A percentile compares a stretch with the other conserved stretches of the same genome.
Evolutionary conservation across 352 stramenopile genomes (phyloP).

Genomic region (Peronosclerospora sorghi): DNA sequence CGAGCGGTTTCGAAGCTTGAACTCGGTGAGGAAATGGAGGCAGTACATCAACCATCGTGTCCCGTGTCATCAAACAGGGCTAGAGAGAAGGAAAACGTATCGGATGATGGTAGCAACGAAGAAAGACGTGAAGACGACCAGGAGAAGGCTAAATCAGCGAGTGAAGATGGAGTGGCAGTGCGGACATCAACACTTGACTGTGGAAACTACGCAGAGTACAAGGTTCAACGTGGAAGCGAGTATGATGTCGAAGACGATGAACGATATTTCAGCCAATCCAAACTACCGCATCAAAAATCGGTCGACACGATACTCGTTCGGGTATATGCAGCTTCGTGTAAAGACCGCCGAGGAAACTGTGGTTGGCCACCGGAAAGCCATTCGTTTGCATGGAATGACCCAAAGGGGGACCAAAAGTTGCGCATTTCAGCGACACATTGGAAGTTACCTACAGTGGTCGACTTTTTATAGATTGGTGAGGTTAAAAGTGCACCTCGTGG

Average conservation of each 20-base stretch:
- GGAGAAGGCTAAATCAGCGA: too few relatives aligned
- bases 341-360: conserved; percentile 56
- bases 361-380: conserved; percentile 53
- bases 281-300: conserved; percentile 82
- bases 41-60: too few relatives aligned
- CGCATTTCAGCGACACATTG: conserved; percentile 48
- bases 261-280: conserved; percentile 52
- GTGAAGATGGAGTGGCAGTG: too few relatives aligned
- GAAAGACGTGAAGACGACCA: too few relatives aligned
- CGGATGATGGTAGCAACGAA: conserved; percentile 33
- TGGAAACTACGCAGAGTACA: too few relatives aligned
- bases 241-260: conserved; percentile 59
- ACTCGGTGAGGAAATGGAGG: too few relatives aligned
- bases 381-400: conserved; percentile 76
- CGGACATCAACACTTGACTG: too few relatives aligned
- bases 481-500: conserved; percentile 40
- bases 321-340: conserved; percentile 56
- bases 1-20: too few relatives aligned
- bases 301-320: conserved; percentile 54
- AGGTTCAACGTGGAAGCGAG: conserved; percentile 59
- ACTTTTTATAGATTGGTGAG: conserved; percentile 66
- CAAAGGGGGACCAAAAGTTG: conserved; percentile 41
- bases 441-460: conserved; percentile 59
- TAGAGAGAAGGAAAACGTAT: too few relatives aligned
- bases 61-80: too few relatives aligned